A percentile compares a stretch with the other conserved stretches of the same genome.
phyloP scores from a whole-genome alignment of 2,329 filamentous ascomycete species.

The Aureobasidium namibiae region DNA sequence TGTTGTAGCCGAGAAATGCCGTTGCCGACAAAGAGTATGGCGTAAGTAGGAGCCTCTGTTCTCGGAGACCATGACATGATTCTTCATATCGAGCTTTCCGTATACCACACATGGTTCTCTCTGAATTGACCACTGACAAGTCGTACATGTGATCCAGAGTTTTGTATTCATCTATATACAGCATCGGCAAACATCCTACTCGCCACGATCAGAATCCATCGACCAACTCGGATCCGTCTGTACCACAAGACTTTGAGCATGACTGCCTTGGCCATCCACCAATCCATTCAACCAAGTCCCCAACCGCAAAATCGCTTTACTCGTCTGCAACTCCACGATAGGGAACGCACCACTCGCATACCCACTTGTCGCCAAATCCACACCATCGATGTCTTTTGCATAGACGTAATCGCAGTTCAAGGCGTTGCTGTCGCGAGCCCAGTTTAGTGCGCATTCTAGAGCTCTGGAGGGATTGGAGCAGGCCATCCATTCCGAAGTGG shows the following conservation, averaged over 20 bases:
- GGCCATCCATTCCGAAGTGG: constrained; percentile 28
- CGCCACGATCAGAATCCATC: background rate
- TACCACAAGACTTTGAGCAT: background rate
- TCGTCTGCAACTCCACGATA: constrained; percentile 34
- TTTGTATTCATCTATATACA: too few species aligned
- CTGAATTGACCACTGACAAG: too few species aligned
- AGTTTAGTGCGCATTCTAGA: constrained; percentile 27
- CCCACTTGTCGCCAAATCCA: constrained; percentile 28
- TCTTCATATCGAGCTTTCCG: too few species aligned
- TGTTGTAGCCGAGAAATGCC: too few species aligned
- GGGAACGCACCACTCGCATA: constrained; percentile 32
- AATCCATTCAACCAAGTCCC: constrained; percentile 33
- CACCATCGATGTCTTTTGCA: constrained; percentile 23
- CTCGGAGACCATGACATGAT: too few species aligned
- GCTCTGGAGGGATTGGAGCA: constrained; percentile 28
- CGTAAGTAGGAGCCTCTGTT: too few species aligned
- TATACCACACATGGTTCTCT: too few species aligned
- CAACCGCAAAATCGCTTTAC: constrained; percentile 32
- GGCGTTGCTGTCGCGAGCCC: constrained; percentile 32
- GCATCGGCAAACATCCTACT: too few species aligned
- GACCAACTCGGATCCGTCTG: background rate
- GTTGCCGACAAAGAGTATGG: too few species aligned
- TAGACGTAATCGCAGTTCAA: constrained; percentile 35
- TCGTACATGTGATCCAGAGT: background rate
- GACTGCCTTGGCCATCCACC: constrained; percentile 17